Percentiles rank a stretch among this genome's conserved stretches.
Conservation (phyloP, 257 asterid genomes). For the Vinca minor region DNA sequence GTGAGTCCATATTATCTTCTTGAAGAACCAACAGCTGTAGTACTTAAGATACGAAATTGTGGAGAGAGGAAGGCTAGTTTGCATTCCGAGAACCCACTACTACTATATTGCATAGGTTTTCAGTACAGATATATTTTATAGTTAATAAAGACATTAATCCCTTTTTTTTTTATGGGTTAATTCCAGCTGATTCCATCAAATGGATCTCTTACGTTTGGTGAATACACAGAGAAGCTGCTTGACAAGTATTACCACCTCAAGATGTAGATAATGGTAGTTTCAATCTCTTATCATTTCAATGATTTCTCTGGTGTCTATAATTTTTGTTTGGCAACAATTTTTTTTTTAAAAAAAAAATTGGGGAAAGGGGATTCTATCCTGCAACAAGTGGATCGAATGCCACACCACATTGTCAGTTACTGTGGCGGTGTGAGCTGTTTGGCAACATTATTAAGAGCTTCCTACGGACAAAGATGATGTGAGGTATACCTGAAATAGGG, state of each 20-base stretch:
- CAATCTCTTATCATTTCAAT: background rate
- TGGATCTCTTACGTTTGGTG: slow-evolving; percentile 75
- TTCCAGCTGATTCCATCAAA: slow-evolving; percentile 46
- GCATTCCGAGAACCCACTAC: background rate
- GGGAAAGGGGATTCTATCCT: no score
- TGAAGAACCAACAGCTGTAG: background rate
- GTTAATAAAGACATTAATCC: background rate
- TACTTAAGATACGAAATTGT: background rate
- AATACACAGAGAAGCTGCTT: slow-evolving; percentile 73
- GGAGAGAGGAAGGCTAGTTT: background rate
- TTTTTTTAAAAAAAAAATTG: no score
- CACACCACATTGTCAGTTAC: no score
- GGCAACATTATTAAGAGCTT: background rate
- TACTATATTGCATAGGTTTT: background rate
- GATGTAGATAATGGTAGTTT: slow-evolving; percentile 13
- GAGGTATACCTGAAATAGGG: background rate
- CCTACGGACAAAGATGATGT: background rate
- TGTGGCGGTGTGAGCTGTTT: no score
- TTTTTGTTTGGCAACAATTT: background rate
- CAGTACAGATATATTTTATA: background rate
- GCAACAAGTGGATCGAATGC: no score
- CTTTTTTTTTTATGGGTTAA: background rate
- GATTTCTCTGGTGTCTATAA: background rate
- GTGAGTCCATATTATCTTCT: background rate
- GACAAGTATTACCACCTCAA: slow-evolving; percentile 75